These are phyloP conservation scores for Pyrenophora graminea DNA, from an alignment of 2,329 filamentous ascomycete genomes.

Conservation along the genomic window DNA sequence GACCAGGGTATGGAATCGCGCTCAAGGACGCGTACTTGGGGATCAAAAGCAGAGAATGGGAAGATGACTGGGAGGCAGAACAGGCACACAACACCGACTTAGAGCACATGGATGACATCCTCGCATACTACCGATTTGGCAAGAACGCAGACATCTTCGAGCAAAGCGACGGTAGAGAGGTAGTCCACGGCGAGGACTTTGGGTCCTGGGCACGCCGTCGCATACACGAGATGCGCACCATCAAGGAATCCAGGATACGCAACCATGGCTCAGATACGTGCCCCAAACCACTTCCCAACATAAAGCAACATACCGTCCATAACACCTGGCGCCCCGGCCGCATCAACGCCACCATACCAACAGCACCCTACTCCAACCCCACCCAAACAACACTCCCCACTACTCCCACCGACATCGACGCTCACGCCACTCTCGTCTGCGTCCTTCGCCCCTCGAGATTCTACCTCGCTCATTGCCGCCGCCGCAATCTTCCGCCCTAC, in stretches of 20 bases:
- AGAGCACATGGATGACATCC: conserved; percentile 3
- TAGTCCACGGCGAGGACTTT: conserved; percentile 9
- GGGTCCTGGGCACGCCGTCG: conserved; percentile 8
- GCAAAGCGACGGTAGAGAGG: background rate
- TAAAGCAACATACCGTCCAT: background rate
- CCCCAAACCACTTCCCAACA: background rate
- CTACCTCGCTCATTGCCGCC: background rate
- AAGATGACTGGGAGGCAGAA: background rate
- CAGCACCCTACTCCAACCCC: background rate
- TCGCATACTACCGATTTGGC: conserved; percentile 1
- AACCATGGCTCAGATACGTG: background rate
- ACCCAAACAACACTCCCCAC: conserved; percentile 11
- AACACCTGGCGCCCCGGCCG: background rate
- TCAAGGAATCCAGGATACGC: conserved; percentile 14
- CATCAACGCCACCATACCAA: background rate
- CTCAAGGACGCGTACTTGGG: background rate
- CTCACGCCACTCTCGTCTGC: background rate
- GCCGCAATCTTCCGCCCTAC: background rate
- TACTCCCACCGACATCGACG: conserved; percentile 2
- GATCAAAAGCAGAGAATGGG: background rate
- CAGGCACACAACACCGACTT: background rate
- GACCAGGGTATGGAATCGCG: background rate
- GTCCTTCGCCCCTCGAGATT: conserved; percentile 1
- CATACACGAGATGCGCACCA: conserved; percentile 12
- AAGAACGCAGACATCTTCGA: conserved; percentile 1